phyloP scores from a whole-genome alignment of 1,284 basidiomycete species.

The Pyrrhoderma noxium region DNA sequence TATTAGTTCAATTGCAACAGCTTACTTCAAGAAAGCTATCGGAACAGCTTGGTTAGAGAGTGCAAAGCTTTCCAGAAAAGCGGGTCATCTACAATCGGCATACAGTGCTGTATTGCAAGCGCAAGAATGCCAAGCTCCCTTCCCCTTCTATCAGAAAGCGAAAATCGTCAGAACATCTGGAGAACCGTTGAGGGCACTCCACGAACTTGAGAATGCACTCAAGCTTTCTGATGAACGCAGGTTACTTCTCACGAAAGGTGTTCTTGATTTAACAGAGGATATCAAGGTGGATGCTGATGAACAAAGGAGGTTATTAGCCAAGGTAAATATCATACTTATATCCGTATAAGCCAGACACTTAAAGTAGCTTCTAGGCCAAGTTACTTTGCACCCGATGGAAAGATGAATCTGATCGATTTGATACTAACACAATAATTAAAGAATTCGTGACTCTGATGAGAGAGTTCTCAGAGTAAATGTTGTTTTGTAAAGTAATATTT shows the following conservation, averaged over 20 bases:
- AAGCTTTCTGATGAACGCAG: constrained; percentile 30
- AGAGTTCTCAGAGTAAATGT: constrained; percentile 51
- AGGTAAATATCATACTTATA: constrained; percentile 40
- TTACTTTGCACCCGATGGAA: constrained; percentile 92
- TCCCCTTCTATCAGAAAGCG: constrained; percentile 87
- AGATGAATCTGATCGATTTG: constrained; percentile 82
- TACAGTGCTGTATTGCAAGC: constrained; percentile 96
- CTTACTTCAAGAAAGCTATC: constrained; percentile 50
- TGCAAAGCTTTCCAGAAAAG: constrained; percentile 92
- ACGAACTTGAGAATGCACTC: constrained; percentile 83
- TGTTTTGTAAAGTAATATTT: constrained; percentile 21
- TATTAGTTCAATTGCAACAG: constrained; percentile 26
- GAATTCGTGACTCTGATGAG: constrained; percentile 52
- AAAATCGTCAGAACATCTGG: constrained; percentile 81
- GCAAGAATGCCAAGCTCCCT: constrained; percentile 65
- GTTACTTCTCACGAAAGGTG: constrained; percentile 31
- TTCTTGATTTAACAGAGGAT: constrained; percentile 52
- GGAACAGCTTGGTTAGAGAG: constrained; percentile 88
- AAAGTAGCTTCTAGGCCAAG: constrained; percentile 51
- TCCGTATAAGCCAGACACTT: not conserved
- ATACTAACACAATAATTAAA: constrained; percentile 56
- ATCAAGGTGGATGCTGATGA: constrained; percentile 32
- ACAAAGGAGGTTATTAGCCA: constrained; percentile 54
- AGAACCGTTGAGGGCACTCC: constrained; percentile 81
- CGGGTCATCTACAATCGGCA: constrained; percentile 93